Percentiles rank a stretch among this genome's conserved stretches.
Evolutionary conservation across 1,284 basidiomycete species (phyloP).

Genomic region (Ustilago xerochloae): DNA sequence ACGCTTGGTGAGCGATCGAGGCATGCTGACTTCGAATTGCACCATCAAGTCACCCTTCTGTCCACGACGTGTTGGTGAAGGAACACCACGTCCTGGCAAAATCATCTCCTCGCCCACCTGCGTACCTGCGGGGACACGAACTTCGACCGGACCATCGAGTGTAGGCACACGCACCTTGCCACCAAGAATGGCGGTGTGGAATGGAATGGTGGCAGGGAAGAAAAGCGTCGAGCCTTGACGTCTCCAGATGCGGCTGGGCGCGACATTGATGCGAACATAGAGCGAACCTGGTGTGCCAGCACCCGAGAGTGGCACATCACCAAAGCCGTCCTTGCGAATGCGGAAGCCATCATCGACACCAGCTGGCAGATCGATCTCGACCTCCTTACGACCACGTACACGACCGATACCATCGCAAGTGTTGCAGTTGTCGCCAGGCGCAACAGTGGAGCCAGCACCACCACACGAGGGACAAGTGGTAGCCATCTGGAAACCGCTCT

Average conservation of each 20-base stretch:
- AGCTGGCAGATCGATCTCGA: conserved; percentile 81
- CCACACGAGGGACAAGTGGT: conserved; percentile 86
- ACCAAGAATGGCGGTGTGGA: conserved; percentile 90
- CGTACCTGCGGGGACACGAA: conserved; percentile 90
- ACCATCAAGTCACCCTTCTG: conserved; percentile 90
- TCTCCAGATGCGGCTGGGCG: conserved; percentile 84
- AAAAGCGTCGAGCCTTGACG: conserved; percentile 93
- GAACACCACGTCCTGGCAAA: conserved; percentile 86
- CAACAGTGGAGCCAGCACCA: conserved; percentile 85
- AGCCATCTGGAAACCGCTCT: conserved; percentile 96
- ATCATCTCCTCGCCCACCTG: conserved; percentile 98
- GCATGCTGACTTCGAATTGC: conserved; percentile 86
- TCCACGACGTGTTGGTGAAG: conserved; percentile 71
- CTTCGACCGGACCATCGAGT: conserved; percentile 93
- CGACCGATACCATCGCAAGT: conserved; percentile 88
- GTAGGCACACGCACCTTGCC: conserved; percentile 93
- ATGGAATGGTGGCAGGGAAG: conserved; percentile 88
- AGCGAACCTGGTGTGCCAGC: conserved; percentile 83
- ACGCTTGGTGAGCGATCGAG: conserved; percentile 83
- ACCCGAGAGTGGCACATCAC: conserved; percentile 82
- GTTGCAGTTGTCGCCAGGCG: conserved; percentile 81
- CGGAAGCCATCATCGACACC: conserved; percentile 98
- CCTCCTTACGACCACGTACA: conserved; percentile 81
- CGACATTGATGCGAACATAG: conserved; percentile 86
- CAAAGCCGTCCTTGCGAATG: conserved; percentile 83